Conservation (phyloP, 345 rosid genomes). For the Eucalyptus fibrosa region DNA sequence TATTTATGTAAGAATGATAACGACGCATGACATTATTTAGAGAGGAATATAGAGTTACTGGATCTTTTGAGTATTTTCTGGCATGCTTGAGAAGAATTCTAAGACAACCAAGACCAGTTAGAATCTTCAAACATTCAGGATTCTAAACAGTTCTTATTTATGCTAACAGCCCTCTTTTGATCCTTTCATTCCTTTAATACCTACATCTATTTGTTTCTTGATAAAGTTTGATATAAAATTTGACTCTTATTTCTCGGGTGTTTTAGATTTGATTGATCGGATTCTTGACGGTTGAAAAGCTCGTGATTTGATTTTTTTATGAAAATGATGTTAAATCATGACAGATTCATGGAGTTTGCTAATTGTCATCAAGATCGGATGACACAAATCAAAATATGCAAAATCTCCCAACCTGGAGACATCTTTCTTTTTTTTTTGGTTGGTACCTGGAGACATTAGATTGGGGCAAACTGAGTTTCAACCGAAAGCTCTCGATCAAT, state of each 20-base stretch:
- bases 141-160: too few relatives aligned
- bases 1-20: neutral
- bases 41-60: neutral
- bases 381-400: neutral
- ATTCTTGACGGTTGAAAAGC: neutral
- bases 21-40: neutral
- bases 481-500: neutral
- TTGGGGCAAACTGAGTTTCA: neutral
- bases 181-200: too few relatives aligned
- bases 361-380: neutral
- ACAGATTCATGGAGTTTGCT: neutral
- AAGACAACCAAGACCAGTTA: neutral
- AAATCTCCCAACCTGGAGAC: fast-evolving
- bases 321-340: neutral
- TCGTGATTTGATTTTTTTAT: neutral
- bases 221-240: too few relatives aligned
- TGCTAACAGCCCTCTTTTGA: too few relatives aligned
- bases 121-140: neutral
- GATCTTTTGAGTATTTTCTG: neutral
- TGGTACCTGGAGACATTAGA: fast-evolving
- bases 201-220: too few relatives aligned
- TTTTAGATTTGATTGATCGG: neutral
- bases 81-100: neutral
- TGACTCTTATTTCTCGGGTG: neutral
- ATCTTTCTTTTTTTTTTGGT: neutral